phyloP scores from a whole-genome alignment of 805 yeast genomes.

The Kurtzmaniella fragi region DNA sequence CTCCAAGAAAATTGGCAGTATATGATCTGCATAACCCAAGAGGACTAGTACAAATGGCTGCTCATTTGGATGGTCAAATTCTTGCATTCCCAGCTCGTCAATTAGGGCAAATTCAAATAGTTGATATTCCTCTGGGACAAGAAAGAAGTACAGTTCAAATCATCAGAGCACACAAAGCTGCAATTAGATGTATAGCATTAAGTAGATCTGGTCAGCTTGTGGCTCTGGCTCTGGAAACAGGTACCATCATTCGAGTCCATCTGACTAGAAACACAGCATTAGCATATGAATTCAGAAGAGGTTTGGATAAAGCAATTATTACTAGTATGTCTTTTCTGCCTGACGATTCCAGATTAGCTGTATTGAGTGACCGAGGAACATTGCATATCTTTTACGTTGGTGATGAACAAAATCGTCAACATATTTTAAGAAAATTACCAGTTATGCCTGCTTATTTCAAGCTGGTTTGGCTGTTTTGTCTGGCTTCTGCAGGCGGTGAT shows the following conservation, averaged over 20 bases:
- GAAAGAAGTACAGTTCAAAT: slow-evolving; percentile 62
- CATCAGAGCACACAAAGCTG: slow-evolving; percentile 71
- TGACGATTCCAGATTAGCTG: slow-evolving; percentile 71
- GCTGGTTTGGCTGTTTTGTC: slow-evolving; percentile 82
- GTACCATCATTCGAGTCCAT: slow-evolving; percentile 74
- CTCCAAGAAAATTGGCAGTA: slow-evolving; percentile 60
- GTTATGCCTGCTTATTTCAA: slow-evolving; percentile 61
- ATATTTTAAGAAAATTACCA: slow-evolving; percentile 56
- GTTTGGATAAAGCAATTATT: slow-evolving; percentile 77
- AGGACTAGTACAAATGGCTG: not conserved
- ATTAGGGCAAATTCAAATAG: slow-evolving; percentile 74
- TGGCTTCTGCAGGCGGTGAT: not conserved
- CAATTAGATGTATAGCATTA: slow-evolving; percentile 57
- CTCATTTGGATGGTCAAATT: slow-evolving; percentile 26
- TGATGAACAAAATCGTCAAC: slow-evolving; percentile 45
- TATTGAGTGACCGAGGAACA: slow-evolving; percentile 84
- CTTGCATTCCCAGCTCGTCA: slow-evolving; percentile 76
- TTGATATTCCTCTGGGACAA: slow-evolving; percentile 63
- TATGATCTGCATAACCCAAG: slow-evolving; percentile 35
- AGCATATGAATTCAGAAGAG: slow-evolving; percentile 83
- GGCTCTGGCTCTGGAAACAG: slow-evolving; percentile 79
- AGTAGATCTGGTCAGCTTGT: slow-evolving; percentile 61
- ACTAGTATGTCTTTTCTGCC: slow-evolving; percentile 83
- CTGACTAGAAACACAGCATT: slow-evolving; percentile 64
- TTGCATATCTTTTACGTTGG: slow-evolving; percentile 71